Percentiles rank a stretch among this genome's conserved stretches.
phyloP scores from a whole-genome alignment of 2,329 filamentous ascomycete species.

The Hymenoscyphus linearis region DNA sequence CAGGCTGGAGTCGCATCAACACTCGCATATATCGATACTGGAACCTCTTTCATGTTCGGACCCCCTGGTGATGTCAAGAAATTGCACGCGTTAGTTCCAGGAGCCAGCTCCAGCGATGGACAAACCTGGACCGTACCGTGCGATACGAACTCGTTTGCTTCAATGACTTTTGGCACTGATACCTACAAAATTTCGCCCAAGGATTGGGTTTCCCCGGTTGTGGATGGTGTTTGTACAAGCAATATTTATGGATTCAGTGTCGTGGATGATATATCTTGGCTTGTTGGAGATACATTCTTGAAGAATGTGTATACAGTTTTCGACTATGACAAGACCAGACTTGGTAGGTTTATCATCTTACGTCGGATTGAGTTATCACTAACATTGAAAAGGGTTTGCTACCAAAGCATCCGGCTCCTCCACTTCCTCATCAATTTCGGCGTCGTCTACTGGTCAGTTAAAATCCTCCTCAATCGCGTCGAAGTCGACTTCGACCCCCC shows the following conservation, averaged over 20 bases:
- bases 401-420: conserved; percentile 12
- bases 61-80: conserved; percentile 60
- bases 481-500: conserved; percentile 1
- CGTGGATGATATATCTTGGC: conserved; percentile 58
- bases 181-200: conserved; percentile 61
- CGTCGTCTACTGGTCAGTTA: conserved; percentile 22
- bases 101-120: conserved; percentile 46
- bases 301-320: conserved; percentile 89
- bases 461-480: conserved; percentile 6
- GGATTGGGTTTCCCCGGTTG: conserved; percentile 58
- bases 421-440: conserved; percentile 11
- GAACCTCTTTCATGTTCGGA: conserved; percentile 74
- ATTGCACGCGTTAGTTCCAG: conserved; percentile 63
- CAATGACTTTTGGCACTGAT: conserved; percentile 62
- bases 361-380: conserved; percentile 4
- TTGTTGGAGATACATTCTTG: conserved; percentile 80
- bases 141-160: conserved; percentile 53
- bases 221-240: conserved; percentile 51
- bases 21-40: conserved; percentile 74
- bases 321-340: conserved; percentile 62
- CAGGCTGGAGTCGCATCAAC: conserved; percentile 43
- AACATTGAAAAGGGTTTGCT: conserved; percentile 15
- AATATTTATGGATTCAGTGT: conserved; percentile 71
- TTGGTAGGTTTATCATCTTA: conserved; percentile 45
- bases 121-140: conserved; percentile 70